phyloP scores from a whole-genome alignment of 192 early-diverging fungal genomes.

The Linnemannia elongata region DNA sequence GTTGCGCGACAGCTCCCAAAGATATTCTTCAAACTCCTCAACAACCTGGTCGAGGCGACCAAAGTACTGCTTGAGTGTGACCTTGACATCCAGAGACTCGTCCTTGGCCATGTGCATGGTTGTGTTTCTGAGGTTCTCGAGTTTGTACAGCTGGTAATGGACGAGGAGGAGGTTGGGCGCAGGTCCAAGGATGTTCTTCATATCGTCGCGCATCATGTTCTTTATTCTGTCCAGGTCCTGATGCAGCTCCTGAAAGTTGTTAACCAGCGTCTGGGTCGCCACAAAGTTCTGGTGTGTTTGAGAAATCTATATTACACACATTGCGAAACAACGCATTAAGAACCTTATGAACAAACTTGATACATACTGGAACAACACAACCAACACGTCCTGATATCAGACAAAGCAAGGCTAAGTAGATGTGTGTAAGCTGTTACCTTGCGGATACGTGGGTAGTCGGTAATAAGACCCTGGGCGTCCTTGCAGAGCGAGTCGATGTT shows the following conservation, averaged over 20 bases:
- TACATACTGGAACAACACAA: too few species aligned
- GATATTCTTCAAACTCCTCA: constrained; percentile 86
- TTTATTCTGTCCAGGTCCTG: constrained; percentile 81
- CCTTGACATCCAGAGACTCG: constrained; percentile 76
- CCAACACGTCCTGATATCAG: background rate
- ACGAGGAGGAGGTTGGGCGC: constrained; percentile 86
- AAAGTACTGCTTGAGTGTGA: constrained; percentile 92
- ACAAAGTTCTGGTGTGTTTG: constrained; percentile 96
- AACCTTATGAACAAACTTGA: background rate
- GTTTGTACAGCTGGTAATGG: constrained; percentile 89
- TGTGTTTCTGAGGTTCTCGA: constrained; percentile 91
- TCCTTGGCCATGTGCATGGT: constrained; percentile 83
- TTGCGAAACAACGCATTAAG: background rate
- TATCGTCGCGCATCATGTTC: constrained; percentile 77
- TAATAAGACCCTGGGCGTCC: constrained; percentile 87
- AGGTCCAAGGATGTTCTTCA: constrained; percentile 72
- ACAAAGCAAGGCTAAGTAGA: background rate
- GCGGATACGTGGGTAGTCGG: constrained; percentile 91
- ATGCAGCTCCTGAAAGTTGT: constrained; percentile 90
- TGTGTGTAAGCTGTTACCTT: constrained; percentile 64
- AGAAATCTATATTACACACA: constrained; percentile 75
- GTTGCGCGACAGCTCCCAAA: constrained; percentile 88
- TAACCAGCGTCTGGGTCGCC: constrained; percentile 86
- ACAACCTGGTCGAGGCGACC: constrained; percentile 83
- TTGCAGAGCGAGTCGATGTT: constrained; percentile 89